Conservation (phyloP, 208 protist genomes). For the Wallacemonas sp. region DNA sequence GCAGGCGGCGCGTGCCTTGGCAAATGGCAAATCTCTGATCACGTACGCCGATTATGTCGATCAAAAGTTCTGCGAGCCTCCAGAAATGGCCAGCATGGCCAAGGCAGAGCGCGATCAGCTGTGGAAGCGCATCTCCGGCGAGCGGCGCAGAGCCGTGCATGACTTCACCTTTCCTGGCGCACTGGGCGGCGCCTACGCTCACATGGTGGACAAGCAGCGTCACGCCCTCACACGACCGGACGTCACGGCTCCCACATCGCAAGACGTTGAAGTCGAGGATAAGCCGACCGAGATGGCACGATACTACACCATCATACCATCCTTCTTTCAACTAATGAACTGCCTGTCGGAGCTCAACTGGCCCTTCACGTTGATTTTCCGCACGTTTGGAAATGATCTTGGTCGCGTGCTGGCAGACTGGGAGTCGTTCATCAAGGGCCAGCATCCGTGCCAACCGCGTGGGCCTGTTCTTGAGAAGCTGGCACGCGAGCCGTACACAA, state of each 20-base stretch:
- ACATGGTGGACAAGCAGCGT: slow-evolving; percentile 72
- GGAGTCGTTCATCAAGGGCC: slow-evolving; percentile 68
- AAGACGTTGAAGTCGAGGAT: not conserved
- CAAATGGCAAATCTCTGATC: slow-evolving; percentile 30
- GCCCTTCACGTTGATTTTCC: slow-evolving; percentile 87
- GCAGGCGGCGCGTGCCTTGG: not conserved
- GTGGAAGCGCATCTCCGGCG: slow-evolving; percentile 64
- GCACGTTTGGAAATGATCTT: slow-evolving; percentile 88
- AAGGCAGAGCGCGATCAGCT: slow-evolving; percentile 45
- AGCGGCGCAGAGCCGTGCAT: slow-evolving; percentile 42
- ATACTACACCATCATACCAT: slow-evolving; percentile 71
- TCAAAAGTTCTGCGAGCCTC: slow-evolving; percentile 46
- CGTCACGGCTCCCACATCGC: no score
- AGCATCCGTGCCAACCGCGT: slow-evolving; percentile 62
- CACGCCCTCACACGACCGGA: slow-evolving; percentile 28
- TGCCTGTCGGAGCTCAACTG: slow-evolving; percentile 73
- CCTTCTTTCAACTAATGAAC: slow-evolving; percentile 88
- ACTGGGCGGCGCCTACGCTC: slow-evolving; percentile 55
- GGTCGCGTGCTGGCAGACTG: slow-evolving; percentile 74
- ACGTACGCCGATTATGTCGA: slow-evolving; percentile 80
- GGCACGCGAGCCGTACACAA: slow-evolving; percentile 38
- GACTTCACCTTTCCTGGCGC: slow-evolving; percentile 70
- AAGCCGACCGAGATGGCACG: not conserved
- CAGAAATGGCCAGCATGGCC: slow-evolving; percentile 66
- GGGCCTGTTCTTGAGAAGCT: slow-evolving; percentile 42